These are phyloP conservation scores for Phytophthora ramorum DNA, from an alignment of 352 stramenopile genomes.

Conservation along the genomic window DNA sequence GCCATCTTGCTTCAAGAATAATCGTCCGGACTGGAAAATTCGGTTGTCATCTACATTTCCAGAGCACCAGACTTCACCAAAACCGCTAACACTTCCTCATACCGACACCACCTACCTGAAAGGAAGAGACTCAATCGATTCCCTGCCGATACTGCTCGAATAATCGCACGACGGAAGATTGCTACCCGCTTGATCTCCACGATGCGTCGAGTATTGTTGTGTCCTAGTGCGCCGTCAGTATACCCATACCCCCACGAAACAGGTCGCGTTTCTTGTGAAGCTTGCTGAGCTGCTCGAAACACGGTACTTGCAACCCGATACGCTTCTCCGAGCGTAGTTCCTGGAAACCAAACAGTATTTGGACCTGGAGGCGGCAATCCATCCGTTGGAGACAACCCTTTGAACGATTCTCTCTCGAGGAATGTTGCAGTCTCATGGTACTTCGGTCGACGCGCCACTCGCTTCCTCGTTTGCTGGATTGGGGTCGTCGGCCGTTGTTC, in stretches of 20 bases:
- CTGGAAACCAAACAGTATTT: constrained; percentile 19
- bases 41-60: constrained; percentile 32
- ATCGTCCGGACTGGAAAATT: constrained; percentile 59
- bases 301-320: constrained; percentile 57
- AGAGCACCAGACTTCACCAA: constrained; percentile 6
- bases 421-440: constrained; percentile 59
- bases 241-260: constrained; percentile 67
- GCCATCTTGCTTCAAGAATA: constrained; percentile 65
- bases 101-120: constrained; percentile 30
- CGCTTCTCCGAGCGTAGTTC: constrained; percentile 35
- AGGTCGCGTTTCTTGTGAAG: constrained; percentile 36
- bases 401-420: constrained; percentile 45
- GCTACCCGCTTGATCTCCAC: constrained; percentile 43
- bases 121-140: constrained; percentile 72
- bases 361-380: constrained; percentile 5
- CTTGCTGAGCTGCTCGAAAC: constrained; percentile 29
- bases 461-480: constrained; percentile 37
- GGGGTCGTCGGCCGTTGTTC: constrained; percentile 1
- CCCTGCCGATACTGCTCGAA: constrained; percentile 55
- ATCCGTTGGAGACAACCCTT: constrained; percentile 20
- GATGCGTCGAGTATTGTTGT: constrained; percentile 36
- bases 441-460: constrained; percentile 41
- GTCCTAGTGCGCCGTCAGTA: constrained; percentile 53
- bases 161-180: constrained; percentile 43
- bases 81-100: neutral